Evolutionary conservation across 805 yeast genomes (phyloP).

Genomic region (Wickerhamiella cacticola): DNA sequence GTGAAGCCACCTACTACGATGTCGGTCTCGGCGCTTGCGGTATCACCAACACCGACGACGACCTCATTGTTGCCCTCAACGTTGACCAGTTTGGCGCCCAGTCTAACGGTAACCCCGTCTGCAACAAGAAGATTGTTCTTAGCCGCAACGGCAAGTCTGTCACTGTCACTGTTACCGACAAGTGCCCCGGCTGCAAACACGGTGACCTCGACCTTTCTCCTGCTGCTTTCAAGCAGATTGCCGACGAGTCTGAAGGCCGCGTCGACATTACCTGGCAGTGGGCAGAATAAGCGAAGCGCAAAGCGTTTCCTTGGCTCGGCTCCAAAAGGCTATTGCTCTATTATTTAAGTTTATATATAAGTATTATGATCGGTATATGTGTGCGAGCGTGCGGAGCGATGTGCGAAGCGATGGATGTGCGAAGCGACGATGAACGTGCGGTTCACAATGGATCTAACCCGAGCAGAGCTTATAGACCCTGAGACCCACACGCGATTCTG

Average conservation of each 20-base stretch:
- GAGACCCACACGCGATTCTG: too few species aligned
- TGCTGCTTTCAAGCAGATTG: conserved; percentile 42
- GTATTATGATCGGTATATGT: too few species aligned
- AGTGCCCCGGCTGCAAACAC: conserved; percentile 42
- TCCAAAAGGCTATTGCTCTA: conserved; percentile 2
- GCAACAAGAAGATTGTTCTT: conserved; percentile 43
- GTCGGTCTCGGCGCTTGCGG: conserved; percentile 48
- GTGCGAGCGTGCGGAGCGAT: too few species aligned
- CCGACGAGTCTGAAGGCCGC: conserved; percentile 42
- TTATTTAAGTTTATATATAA: neutral
- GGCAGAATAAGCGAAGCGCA: conserved; percentile 6
- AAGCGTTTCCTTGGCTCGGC: neutral
- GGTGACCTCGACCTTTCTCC: conserved; percentile 51
- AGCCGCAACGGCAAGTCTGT: conserved; percentile 35
- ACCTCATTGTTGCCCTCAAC: conserved; percentile 43
- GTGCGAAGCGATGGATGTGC: too few species aligned
- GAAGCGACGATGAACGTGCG: too few species aligned
- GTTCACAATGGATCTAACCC: too few species aligned
- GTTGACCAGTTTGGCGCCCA: conserved; percentile 34
- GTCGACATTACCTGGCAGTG: conserved; percentile 41
- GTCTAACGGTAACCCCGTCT: conserved; percentile 37
- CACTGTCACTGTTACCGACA: conserved; percentile 45
- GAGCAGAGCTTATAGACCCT: too few species aligned
- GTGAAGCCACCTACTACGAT: conserved; percentile 30
- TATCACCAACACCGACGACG: conserved; percentile 33